Conservation (phyloP, 305 asterid species). For the Ruellia speciosa region DNA sequence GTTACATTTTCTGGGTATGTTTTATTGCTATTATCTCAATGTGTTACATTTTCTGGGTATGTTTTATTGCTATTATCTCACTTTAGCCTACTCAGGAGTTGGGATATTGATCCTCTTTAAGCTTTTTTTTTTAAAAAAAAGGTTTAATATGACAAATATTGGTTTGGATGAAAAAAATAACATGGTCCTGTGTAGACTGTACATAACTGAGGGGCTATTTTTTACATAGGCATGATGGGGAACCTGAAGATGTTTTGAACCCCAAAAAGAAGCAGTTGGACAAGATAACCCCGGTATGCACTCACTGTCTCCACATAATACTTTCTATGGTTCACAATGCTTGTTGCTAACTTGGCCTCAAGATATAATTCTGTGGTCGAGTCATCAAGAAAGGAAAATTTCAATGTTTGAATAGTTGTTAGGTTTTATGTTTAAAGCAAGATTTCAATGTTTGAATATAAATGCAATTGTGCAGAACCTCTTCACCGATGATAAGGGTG, state of each 20-base stretch:
- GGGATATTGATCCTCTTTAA: too few species aligned
- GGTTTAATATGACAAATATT: too few species aligned
- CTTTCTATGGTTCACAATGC: too few species aligned
- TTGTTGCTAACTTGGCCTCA: too few species aligned
- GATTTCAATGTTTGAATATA: not conserved
- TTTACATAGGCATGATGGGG: conserved; percentile 57
- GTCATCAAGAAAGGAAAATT: too few species aligned
- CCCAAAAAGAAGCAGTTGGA: conserved; percentile 97
- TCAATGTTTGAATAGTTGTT: too few species aligned
- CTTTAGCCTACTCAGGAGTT: too few species aligned
- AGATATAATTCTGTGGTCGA: not conserved
- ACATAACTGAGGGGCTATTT: not conserved
- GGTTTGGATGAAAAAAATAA: too few species aligned
- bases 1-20: conserved; percentile 75
- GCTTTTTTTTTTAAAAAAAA: too few species aligned
- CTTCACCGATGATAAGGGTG: conserved; percentile 63
- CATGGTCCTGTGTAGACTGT: not conserved
- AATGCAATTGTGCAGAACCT: conserved; percentile 50
- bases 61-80: too few species aligned
- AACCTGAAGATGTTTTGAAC: conserved; percentile 89
- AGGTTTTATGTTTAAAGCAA: not conserved
- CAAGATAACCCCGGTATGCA: conserved; percentile 55
- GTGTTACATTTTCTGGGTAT: too few species aligned
- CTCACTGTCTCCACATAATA: not conserved
- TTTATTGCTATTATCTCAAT: conserved; percentile 5